Evolutionary conservation across 345 rosid species (phyloP), one percentile per base, ranked within the genome.

Genomic region (Noccaea bulbosa): DNA sequence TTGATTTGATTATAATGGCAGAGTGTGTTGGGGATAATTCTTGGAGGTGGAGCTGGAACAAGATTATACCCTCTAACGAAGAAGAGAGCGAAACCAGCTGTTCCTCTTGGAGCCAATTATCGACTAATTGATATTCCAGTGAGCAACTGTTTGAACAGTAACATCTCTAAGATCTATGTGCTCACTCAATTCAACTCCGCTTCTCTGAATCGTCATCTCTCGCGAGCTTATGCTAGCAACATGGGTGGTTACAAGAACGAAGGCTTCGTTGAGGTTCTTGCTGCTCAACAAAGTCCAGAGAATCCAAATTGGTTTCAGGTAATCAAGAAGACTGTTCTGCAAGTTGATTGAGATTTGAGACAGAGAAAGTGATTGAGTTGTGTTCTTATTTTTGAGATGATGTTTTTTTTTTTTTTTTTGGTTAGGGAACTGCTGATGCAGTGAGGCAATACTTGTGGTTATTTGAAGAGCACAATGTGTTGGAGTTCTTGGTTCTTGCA

Each of bases 241-340:
- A 86, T 93, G 97, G 97, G 94, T 47, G 98, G 97, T 40, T 88
- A 93, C 75, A 86, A 93, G 84, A 93, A 91, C 62, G 98, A 93
- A 82, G 98, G 98, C 8, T 93, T 93, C 68, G 98, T 93, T n/a
- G 98, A 93, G 70, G 98, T 90, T 73, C 93, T 93, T 68, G 98
- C 98, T 11, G 98, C 98, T 57, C 97, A 93, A 70, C 97, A 91
- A 83, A 93, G 94, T 17, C 98, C 98, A 0, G 98, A 93, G 80
- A 93, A 93, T 48, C 97, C 98, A 2, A 93, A 93, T 55, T 93
- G 97, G 98, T 90, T 93, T 57, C 98, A 93, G 96, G 98, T 90
- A 68, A 44, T 20, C 9, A 11, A 33, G 5, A 3, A 11, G 6
- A 30, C 2, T 55, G 14, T 12, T 8, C 27, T 24, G 20, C 20